Percentiles rank a stretch among this genome's conserved stretches.
phyloP scores from a whole-genome alignment of 495 filamentous ascomycete species.

The Hyphodiscus hymeniophilus region DNA sequence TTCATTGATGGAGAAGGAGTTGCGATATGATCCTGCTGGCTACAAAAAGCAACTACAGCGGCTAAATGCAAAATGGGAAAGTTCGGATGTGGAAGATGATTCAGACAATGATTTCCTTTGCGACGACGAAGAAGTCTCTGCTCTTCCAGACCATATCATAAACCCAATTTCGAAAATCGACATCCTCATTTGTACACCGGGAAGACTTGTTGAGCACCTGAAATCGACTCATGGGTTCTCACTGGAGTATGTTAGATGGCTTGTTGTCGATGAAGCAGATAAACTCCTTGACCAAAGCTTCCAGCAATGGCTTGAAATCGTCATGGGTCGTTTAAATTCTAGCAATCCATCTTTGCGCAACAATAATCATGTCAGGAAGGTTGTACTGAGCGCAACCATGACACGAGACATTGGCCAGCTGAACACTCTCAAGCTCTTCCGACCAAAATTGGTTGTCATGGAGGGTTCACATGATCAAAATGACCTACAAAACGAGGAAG shows the following conservation, averaged over 20 bases:
- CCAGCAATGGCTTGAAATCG: constrained; percentile 77
- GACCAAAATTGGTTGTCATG: constrained; percentile 71
- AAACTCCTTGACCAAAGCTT: constrained; percentile 84
- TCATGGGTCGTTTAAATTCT: constrained; percentile 51
- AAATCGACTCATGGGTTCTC: constrained; percentile 73
- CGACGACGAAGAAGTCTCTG: constrained; percentile 24
- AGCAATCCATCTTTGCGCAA: constrained; percentile 3
- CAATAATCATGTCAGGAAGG: constrained; percentile 45
- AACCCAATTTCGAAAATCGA: constrained; percentile 64
- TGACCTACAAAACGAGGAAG: no score
- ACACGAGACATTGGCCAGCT: constrained; percentile 78
- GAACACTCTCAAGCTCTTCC: constrained; percentile 58
- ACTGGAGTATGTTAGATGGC: constrained; percentile 67
- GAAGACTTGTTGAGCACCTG: constrained; percentile 86
- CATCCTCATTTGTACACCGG: constrained; percentile 87
- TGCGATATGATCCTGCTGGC: constrained; percentile 44
- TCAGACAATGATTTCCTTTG: constrained; percentile 22
- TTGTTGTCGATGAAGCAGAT: constrained; percentile 92
- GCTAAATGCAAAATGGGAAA: constrained; percentile 23
- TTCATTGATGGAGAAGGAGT: constrained; percentile 18
- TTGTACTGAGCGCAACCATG: constrained; percentile 90
- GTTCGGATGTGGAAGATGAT: constrained; percentile 12
- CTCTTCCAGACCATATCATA: constrained; percentile 53
- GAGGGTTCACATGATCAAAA: constrained; percentile 14
- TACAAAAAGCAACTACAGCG: constrained; percentile 29